phyloP scores from a whole-genome alignment of 805 yeast species.

The Zygosaccharomyces siamensis region DNA sequence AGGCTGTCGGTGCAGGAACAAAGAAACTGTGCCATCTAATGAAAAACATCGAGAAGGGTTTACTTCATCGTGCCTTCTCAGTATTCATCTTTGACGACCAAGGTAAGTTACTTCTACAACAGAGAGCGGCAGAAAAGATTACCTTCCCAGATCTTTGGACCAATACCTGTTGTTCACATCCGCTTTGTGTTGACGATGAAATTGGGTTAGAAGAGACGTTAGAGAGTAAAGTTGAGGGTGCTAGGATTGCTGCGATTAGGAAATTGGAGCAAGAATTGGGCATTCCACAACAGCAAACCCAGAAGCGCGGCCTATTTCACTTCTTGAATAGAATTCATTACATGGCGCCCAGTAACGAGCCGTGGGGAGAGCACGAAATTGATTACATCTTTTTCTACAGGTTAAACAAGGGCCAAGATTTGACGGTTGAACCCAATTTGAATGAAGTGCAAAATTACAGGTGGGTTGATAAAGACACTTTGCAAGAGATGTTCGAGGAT shows the following conservation, averaged over 20 bases:
- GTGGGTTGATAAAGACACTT: constrained; percentile 65
- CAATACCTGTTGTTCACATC: constrained; percentile 98
- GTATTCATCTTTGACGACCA: constrained; percentile 85
- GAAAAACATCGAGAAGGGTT: constrained; percentile 79
- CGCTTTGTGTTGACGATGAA: constrained; percentile 78
- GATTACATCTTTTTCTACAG: constrained; percentile 85
- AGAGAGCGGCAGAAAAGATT: constrained; percentile 93
- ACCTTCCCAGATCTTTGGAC: constrained; percentile 98
- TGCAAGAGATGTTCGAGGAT: constrained; percentile 74
- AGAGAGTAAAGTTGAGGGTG: constrained; percentile 66
- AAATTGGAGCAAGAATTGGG: constrained; percentile 93
- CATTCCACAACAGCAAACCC: constrained; percentile 51
- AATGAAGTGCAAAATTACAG: constrained; percentile 82
- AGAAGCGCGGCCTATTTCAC: constrained; percentile 62
- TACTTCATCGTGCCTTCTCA: constrained; percentile 92
- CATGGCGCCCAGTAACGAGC: constrained; percentile 73
- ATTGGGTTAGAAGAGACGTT: constrained; percentile 55
- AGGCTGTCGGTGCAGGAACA: constrained; percentile 88
- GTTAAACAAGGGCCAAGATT: constrained; percentile 44
- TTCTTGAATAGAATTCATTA: constrained; percentile 93
- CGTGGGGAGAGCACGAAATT: constrained; percentile 98
- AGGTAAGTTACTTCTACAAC: constrained; percentile 77
- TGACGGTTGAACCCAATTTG: constrained; percentile 51
- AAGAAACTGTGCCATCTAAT: constrained; percentile 86
- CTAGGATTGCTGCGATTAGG: constrained; percentile 82